Base-by-base conservation (phyloP, 352 stramenopile genomes). In the Phytophthora melonis region DNA sequence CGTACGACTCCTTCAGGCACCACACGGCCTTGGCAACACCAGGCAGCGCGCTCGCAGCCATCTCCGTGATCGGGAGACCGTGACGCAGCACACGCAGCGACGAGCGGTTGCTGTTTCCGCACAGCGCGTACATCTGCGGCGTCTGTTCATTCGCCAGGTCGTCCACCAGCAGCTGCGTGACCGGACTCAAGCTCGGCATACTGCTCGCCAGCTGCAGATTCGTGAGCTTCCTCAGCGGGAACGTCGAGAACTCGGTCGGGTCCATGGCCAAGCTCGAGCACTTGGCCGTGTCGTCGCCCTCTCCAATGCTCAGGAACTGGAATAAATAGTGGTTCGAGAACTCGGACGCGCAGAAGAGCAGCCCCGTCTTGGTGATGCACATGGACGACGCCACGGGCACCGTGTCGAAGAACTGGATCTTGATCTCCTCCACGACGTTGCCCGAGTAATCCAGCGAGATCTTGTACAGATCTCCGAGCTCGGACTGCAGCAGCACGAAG, bases 381-480 rank as follows among this genome's bases (percentile, higher is more conserved):
- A 99, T 82, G 59, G 93, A 86, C 55, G 91, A 97, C 21, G 93
- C 94, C 5, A 98, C 84, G 0, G 97, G 98, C 10, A 99, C 80
- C 0, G 98, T 99, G 82, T 99, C 98, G 36, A 99, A 98, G 77
- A 88, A 99, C 78, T 97, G 87, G 21, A 95, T 88, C 66, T 94
- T 97, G 56, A 97, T 84, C 58, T 96, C 88, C 34, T 93, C 89
- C 39, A 96, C 90, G 9, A 86, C 84, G 25, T 86, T 91, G 10
- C 88, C 83, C 27, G 93, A 84, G 75, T 98, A 91, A 25, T 94
- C 86, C 14, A 99, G 82, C 36, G 94, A 98, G 30, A 99, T 93
- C 79, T 99, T 99, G 90, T 99, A 99, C 32, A 99, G 77, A 84
- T 99, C 98, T 34, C 98, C 98, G 27, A 99, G 81, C 77, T 99